These are phyloP conservation scores for Kodamaea laetipori DNA, from an alignment of 805 yeast species.

Conservation along the genomic window DNA sequence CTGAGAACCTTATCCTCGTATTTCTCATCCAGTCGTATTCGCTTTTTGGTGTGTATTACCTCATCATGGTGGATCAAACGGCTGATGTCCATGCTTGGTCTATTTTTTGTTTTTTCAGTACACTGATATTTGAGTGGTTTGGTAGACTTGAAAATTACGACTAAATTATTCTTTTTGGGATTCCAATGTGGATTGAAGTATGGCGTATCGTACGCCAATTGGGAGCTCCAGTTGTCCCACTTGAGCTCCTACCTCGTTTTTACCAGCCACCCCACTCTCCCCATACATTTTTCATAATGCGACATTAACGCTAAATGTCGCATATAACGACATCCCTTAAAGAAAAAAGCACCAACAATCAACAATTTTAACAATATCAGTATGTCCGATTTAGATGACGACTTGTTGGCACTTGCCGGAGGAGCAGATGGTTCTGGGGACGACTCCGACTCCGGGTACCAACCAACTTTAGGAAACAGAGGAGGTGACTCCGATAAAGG, in stretches of 20 bases:
- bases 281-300: background rate
- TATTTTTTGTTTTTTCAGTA: slow-evolving; percentile 5
- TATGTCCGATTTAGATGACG: slow-evolving; percentile 91
- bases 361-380: background rate
- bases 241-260: too few relatives aligned
- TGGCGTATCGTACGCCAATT: too few relatives aligned
- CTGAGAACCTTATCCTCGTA: background rate
- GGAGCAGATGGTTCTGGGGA: slow-evolving; percentile 50
- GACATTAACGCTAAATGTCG: background rate
- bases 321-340: background rate
- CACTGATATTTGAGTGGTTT: background rate
- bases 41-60: slow-evolving; percentile 4
- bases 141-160: background rate
- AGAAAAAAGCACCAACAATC: background rate
- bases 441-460: slow-evolving; percentile 42
- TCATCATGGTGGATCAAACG: slow-evolving; percentile 6
- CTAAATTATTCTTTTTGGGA: too few relatives aligned
- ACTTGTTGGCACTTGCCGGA: slow-evolving; percentile 86
- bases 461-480: slow-evolving; percentile 25
- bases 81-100: slow-evolving; percentile 4
- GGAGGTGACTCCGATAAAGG: slow-evolving; percentile 23
- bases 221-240: too few relatives aligned
- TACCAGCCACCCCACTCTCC: too few relatives aligned
- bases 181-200: too few relatives aligned
- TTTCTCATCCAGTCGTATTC: slow-evolving; percentile 3